phyloP scores from a whole-genome alignment of 768 basidiomycete species.

The Mycena indigotica region DNA sequence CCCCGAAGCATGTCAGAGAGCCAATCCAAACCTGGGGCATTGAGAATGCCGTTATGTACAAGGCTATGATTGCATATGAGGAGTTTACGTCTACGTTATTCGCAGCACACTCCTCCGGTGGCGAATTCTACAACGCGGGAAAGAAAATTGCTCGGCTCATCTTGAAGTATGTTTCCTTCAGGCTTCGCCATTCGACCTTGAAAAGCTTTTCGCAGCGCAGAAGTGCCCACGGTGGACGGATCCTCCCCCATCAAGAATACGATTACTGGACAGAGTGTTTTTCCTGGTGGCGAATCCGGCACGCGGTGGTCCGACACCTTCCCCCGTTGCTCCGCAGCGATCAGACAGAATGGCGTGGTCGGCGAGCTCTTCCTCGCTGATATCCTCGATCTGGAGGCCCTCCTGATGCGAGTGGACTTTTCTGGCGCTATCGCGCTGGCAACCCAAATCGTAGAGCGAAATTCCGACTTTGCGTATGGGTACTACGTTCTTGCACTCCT shows the following conservation, averaged over 20 bases:
- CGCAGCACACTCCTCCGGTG: conserved; percentile 16
- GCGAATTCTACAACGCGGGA: background rate
- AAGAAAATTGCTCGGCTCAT: background rate
- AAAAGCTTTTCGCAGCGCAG: no score
- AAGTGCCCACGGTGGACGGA: no score
- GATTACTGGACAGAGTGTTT: conserved; percentile 8
- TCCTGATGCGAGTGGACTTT: conserved; percentile 36
- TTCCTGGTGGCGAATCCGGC: conserved; percentile 29
- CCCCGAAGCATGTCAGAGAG: background rate
- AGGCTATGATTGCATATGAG: conserved; percentile 2
- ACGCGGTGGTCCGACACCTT: conserved; percentile 32
- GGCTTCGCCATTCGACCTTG: no score
- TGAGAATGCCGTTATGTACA: background rate
- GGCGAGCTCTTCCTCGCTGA: conserved; percentile 43
- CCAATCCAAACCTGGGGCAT: background rate
- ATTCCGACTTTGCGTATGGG: conserved; percentile 46
- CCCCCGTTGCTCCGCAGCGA: conserved; percentile 43
- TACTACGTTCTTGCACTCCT: conserved; percentile 41
- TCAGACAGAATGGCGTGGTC: conserved; percentile 32
- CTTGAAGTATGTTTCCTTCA: background rate
- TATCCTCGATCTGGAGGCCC: conserved; percentile 47
- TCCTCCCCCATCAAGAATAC: conserved; percentile 30
- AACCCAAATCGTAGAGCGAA: conserved; percentile 37
- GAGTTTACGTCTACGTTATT: conserved; percentile 26
- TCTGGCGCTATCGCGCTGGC: conserved; percentile 38